Conservation (phyloP, 2,329 filamentous ascomycete species). For the Epichloe uncinata region DNA sequence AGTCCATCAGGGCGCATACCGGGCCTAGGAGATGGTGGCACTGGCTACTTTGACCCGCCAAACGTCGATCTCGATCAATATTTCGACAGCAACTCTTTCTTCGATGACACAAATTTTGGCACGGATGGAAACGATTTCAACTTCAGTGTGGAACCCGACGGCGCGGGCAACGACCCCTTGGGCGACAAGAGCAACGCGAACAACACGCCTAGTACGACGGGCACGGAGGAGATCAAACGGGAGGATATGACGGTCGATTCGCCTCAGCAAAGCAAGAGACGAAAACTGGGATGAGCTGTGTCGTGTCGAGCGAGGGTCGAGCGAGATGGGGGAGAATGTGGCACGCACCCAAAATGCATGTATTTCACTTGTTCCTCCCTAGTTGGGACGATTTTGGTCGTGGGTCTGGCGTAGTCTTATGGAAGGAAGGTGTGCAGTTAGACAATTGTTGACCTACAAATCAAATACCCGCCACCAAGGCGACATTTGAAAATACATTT, state of each 20-base stretch:
- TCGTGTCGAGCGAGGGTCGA: too few relatives aligned
- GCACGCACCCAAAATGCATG: too few relatives aligned
- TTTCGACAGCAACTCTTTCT: slow-evolving; percentile 30
- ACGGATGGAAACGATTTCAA: slow-evolving; percentile 36
- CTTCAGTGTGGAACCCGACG: slow-evolving; percentile 32
- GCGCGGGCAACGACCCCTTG: slow-evolving; percentile 1
- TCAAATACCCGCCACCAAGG: neutral
- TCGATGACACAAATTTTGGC: slow-evolving; percentile 25
- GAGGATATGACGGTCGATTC: slow-evolving; percentile 23
- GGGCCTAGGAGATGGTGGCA: slow-evolving; percentile 39
- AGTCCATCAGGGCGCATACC: slow-evolving; percentile 70
- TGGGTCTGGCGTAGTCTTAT: neutral
- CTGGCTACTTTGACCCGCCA: slow-evolving; percentile 21
- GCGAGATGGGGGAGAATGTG: neutral
- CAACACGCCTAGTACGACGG: slow-evolving; percentile 31
- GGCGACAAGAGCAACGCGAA: slow-evolving; percentile 10
- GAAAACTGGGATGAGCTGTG: slow-evolving; percentile 19
- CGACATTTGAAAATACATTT: neutral
- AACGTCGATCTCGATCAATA: slow-evolving; percentile 39
- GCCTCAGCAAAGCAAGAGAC: slow-evolving; percentile 22
- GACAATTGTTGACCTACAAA: neutral
- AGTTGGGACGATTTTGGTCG: neutral
- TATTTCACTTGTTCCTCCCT: too few relatives aligned
- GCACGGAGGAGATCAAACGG: slow-evolving; percentile 37
- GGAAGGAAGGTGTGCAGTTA: neutral